Evolutionary conservation across 2,329 filamentous ascomycete species (phyloP), one percentile per base, ranked within the genome.

Genomic region (Hypoxylon sp.): DNA sequence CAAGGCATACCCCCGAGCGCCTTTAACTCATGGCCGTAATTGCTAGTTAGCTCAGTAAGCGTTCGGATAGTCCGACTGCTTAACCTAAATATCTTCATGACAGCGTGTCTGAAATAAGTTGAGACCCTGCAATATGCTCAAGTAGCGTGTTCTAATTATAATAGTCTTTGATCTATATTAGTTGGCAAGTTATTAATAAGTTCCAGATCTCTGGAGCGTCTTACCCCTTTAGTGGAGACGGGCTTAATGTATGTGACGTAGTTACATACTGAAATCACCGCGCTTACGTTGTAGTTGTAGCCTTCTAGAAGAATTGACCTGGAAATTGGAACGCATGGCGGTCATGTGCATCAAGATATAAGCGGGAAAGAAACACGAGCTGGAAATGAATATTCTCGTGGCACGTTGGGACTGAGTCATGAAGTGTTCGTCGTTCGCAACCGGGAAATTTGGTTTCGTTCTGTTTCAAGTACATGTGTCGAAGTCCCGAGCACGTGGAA

Each of bases 401-500:
- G n/a, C 39, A 55, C 44, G 28, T 32, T 26, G 39, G 19, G 4
- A 28, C 22, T 55, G 22, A 26, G 11, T 37, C 6, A 56, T 41
- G 30, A 43, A 46, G 46, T 28, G 34, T 44, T 49, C 37, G 39
- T 32, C 56, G 47, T 41, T 26, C 26, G 26, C 19, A 37, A 13
- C 4, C 61, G 61, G 64, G 51, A 34, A 67, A 62, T 67, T 62
- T 53, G 57, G 54, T 41, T n/a, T 64, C 30, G 39, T 13, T 46
- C 39, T 13, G 64, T 67, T 64, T 61, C 57, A 64, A 53, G 51
- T 59, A 56, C 61, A 64, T 59, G 61, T 56, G 61, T 37, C 48
- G 32, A 56, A 26, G 43, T 57, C 48, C 61, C 64, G 64, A 64
- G 43, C 60, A 62, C 64, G 64, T 67, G 64, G 64, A 15, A 51